Percentiles rank a stretch among this genome's conserved stretches.
Evolutionary conservation across 306 rosid species (phyloP).

Genomic region (Betula pendula): DNA sequence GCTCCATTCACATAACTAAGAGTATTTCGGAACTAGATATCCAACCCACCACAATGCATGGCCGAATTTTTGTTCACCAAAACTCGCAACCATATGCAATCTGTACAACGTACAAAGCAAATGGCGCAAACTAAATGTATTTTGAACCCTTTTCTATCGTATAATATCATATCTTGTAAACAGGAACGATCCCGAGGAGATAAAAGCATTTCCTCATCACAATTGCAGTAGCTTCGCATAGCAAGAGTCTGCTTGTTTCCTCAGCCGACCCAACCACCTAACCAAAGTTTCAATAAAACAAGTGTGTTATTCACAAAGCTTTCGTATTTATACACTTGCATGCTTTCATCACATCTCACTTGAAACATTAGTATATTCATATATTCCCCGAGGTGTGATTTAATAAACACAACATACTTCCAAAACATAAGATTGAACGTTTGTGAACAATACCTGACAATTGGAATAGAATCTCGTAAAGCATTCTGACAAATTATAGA

Average conservation of each 20-base stretch:
- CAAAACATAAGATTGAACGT: slow-evolving; percentile 1
- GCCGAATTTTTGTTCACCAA: not conserved
- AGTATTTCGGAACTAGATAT: not conserved
- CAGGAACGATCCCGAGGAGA: slow-evolving; percentile 86
- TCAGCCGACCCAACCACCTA: slow-evolving; percentile 85
- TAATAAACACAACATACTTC: too few species aligned
- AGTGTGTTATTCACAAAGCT: too few species aligned
- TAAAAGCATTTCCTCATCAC: slow-evolving; percentile 91
- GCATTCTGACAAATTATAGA: slow-evolving; percentile 77
- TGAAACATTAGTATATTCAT: not conserved
- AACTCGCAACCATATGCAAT: not conserved
- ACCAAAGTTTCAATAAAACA: not conserved
- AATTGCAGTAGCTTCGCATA: slow-evolving; percentile 86
- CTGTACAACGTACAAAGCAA: not conserved
- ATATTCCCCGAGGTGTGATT: too few species aligned
- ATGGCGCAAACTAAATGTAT: not conserved
- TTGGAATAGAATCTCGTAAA: slow-evolving; percentile 77
- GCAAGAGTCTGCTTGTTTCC: slow-evolving; percentile 88
- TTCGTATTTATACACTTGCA: not conserved
- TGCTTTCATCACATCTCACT: not conserved
- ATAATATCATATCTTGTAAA: slow-evolving; percentile 62
- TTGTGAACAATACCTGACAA: slow-evolving; percentile 65
- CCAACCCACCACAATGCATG: not conserved
- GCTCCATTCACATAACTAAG: too few species aligned
- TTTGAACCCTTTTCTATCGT: slow-evolving; percentile 15